phyloP scores from a whole-genome alignment of 139 green algal species.

The Volvox reticuliferus region DNA sequence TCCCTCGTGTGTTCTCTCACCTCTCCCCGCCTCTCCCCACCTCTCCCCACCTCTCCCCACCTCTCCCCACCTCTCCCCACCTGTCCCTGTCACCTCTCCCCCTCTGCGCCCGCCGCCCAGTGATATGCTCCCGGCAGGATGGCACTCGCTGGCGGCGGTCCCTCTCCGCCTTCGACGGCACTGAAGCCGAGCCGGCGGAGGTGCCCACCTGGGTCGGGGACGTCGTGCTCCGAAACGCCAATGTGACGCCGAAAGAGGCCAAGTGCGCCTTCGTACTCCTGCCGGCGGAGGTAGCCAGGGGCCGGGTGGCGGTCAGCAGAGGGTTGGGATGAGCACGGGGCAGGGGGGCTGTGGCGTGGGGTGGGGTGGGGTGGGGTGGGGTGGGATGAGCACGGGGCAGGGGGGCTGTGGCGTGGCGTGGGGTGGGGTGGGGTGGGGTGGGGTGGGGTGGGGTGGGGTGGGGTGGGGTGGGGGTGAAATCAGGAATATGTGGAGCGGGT shows the following conservation, averaged over 20 bases:
- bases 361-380: not conserved
- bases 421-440: too few relatives aligned
- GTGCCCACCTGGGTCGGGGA: conserved; percentile 84
- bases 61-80: not conserved
- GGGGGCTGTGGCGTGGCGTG: not conserved
- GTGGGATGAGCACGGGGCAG: not conserved
- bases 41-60: not conserved
- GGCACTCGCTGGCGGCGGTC: conserved; percentile 56
- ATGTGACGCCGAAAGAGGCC: conserved; percentile 66
- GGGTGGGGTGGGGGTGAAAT: not conserved
- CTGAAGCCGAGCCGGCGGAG: conserved; percentile 61
- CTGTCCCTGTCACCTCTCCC: not conserved
- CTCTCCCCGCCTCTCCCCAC: not conserved
- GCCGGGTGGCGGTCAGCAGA: too few relatives aligned
- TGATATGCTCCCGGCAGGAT: conserved; percentile 44
- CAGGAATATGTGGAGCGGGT: not conserved
- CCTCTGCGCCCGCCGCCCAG: not conserved
- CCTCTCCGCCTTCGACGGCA: conserved; percentile 52
- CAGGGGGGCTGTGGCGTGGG: not conserved
- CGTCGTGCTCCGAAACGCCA: conserved; percentile 70
- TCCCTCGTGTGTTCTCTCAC: too few relatives aligned
- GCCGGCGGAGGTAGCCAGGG: conserved; percentile 68
- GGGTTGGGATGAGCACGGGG: not conserved
- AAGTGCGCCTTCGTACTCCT: conserved; percentile 89
- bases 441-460: not conserved